Conservation (phyloP, 2,329 filamentous ascomycete genomes). For the Alternaria brassicicola region DNA sequence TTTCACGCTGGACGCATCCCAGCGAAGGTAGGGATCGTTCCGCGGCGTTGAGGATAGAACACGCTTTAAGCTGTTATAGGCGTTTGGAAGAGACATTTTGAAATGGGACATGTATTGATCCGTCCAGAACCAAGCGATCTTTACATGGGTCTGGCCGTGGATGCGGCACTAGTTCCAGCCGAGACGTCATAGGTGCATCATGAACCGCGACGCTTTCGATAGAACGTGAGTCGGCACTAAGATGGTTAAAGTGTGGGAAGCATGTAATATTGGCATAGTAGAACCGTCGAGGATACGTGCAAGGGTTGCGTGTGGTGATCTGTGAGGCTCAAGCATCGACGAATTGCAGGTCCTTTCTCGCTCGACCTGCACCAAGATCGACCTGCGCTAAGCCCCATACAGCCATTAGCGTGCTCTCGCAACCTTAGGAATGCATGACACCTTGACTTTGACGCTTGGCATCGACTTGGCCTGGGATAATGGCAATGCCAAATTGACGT, state of each 20-base stretch:
- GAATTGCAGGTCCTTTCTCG: neutral
- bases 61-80: slow-evolving; percentile 16
- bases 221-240: neutral
- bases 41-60: slow-evolving; percentile 26
- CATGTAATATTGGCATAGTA: neutral
- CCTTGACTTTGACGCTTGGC: slow-evolving; percentile 7
- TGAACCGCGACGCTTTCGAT: neutral
- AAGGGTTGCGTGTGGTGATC: neutral
- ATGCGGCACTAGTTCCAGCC: neutral
- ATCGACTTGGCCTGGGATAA: neutral
- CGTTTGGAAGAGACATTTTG: slow-evolving; percentile 11
- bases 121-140: neutral
- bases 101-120: neutral
- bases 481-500: slow-evolving; percentile 11
- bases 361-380: neutral
- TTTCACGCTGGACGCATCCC: slow-evolving; percentile 47
- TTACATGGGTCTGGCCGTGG: neutral
- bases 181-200: slow-evolving; percentile 20
- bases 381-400: neutral
- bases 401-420: neutral
- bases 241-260: neutral
- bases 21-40: slow-evolving; percentile 30
- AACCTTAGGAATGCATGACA: slow-evolving; percentile 2
- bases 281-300: neutral
- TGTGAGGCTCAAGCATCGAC: neutral